Base-by-base conservation (phyloP, 2,329 filamentous ascomycete genomes). In the Kalaharituber pfeilii region DNA sequence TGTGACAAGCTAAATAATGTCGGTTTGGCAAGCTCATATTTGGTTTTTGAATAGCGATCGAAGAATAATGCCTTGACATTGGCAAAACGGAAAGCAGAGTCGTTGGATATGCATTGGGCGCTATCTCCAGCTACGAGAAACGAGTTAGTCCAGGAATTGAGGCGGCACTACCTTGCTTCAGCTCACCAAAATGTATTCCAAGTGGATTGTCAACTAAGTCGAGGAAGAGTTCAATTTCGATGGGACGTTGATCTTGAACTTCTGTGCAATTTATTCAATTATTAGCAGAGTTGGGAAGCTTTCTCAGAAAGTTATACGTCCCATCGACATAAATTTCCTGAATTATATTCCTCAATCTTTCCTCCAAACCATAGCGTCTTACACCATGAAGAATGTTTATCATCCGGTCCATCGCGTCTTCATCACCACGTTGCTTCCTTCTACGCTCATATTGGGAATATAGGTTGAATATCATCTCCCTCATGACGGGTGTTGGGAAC, bases 71-170 rank as follows among this genome's bases (percentile, higher is more conserved):
- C 59, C 52, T 66, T 67, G 3, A 67, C 53, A 36, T 67, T 65
- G 7, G 62, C 57, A 33, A 68, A 68, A 0, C 66, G 60, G 29
- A 67, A 67, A 1, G 60, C 64, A 1, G 65, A 65, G 49, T 67
- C 66, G 29, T 66, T 64, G 0, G 66, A 67, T 25, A 67, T 67
- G 15, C 62, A 65, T 54, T 67, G 66, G 0, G 66, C 66, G 1
- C 65, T 67, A 53, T 67, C 66, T 1, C 29, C 29, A 33, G 29
- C 29, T 33, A n/a, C 29, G 8, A 33, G n/a, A n/a, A n/a, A n/a
- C n/a, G n/a, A n/a, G n/a, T n/a, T n/a, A n/a, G n/a, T n/a, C n/a
- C n/a, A n/a, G n/a, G n/a, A n/a, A n/a, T n/a, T n/a, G n/a, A n/a
- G n/a, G n/a, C n/a, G n/a, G n/a, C n/a, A n/a, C n/a, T n/a, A n/a